Base-by-base conservation (phyloP, 768 basidiomycete species). In the Phylloporus rhodoxanthus region DNA sequence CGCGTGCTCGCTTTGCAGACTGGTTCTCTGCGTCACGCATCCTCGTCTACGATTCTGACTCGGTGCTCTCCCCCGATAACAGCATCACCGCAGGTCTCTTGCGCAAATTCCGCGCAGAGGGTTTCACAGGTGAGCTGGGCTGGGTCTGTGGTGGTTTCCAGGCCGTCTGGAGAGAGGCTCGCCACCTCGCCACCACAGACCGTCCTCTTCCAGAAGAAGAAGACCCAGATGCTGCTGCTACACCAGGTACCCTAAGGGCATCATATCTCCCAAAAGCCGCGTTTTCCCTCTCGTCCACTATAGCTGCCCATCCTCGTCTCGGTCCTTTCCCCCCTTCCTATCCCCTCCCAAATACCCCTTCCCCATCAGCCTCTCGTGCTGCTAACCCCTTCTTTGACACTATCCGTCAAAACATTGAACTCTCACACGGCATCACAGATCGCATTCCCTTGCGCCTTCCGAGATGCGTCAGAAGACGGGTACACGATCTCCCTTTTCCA, bases 381-480 rank as follows among this genome's bases (percentile, higher is more conserved):
- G 59, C 69, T 4, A 97, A 95, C 64, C 95, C 95, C 9, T 98
- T 98, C 72, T 97, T 91, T 57, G 94, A 98, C 68, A 85, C 87
- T 59, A 88, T 98, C 58, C 83, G 88, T 33, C 89, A 92, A 68
- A 90, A 91, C 57, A 64, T 82, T 2, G 92, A 96, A 69, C 79
- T 96, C 20, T 79, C 84, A 2, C 67, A 81, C 29, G 81, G 81
- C 7, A 76, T 82, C 53, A 87, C 84, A 0, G 89, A 92, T 58
- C 85, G 88, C 29, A 94, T 95, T 32, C 82, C 89, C 13, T 80
- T 96, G 45, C 69, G 69, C 40, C 68, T 85, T 14, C 73, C 80
- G 2, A 59, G 67, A 30, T 58, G 70, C 2, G 75, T 82, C 44
- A 75, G 76, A 20, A 69, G 71, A 40, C 75, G 87, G 5, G 76